phyloP scores from a whole-genome alignment of 23 red algal species.

The Gracilariopsis chorda region DNA sequence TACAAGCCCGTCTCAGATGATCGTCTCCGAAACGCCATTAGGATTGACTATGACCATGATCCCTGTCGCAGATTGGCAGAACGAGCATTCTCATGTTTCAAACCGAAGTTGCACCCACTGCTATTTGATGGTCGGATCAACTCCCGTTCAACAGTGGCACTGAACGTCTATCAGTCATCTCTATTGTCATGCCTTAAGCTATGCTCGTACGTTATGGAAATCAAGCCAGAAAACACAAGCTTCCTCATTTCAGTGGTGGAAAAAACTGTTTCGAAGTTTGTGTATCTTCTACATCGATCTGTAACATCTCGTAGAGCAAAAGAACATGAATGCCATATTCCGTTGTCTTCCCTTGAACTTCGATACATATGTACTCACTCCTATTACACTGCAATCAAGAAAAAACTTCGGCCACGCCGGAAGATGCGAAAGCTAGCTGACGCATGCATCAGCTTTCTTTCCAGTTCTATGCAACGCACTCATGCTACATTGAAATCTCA shows the following conservation, averaged over 20 bases:
- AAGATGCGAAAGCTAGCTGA: not conserved
- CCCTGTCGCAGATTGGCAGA: not conserved
- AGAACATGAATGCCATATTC: not conserved
- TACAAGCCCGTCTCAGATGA: not conserved
- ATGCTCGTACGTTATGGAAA: conserved; percentile 6
- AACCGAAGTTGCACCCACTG: conserved; percentile 54
- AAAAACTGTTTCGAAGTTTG: not conserved
- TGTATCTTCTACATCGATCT: not conserved
- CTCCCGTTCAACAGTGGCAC: conserved; percentile 21
- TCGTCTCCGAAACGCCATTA: conserved; percentile 29
- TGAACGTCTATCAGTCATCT: conserved; percentile 65
- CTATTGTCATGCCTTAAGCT: conserved; percentile 39
- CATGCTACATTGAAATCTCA: not conserved
- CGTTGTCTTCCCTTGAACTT: not conserved
- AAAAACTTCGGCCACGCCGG: not conserved
- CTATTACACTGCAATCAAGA: not conserved
- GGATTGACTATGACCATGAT: conserved; percentile 14
- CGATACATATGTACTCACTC: conserved; percentile 21
- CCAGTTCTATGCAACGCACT: not conserved
- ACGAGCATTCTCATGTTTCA: conserved; percentile 37
- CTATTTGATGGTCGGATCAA: conserved; percentile 59
- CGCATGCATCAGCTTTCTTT: not conserved
- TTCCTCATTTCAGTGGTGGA: conserved; percentile 6
- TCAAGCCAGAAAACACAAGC: not conserved
- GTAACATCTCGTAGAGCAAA: not conserved